These are phyloP conservation scores for Spiromastix sp. DNA, from an alignment of 2,329 filamentous ascomycete species.

Conservation along the genomic window DNA sequence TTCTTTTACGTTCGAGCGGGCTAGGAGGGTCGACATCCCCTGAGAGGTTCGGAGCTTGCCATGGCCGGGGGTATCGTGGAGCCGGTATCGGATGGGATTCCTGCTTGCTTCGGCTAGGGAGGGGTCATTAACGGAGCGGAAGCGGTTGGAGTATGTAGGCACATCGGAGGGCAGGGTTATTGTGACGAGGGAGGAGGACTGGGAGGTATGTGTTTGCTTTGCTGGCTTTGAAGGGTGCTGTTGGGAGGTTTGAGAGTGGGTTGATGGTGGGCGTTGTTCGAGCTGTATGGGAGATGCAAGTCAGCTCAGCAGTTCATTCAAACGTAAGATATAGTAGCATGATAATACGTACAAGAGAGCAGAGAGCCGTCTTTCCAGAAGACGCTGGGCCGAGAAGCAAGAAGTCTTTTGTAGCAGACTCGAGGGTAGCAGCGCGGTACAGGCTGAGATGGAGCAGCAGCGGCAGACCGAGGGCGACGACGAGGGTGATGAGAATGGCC, in stretches of 20 bases:
- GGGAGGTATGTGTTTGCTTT: constrained; percentile 50
- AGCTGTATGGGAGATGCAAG: constrained; percentile 21
- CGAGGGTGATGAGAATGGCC: constrained; percentile 53
- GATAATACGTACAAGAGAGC: constrained; percentile 54
- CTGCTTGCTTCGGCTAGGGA: constrained; percentile 45
- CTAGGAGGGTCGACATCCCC: constrained; percentile 29
- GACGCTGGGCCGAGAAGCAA: constrained; percentile 72
- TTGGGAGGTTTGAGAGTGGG: constrained; percentile 14
- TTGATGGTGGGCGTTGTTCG: constrained; percentile 33
- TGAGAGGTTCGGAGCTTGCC: constrained; percentile 70
- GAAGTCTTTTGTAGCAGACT: constrained; percentile 62
- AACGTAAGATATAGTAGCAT: not conserved
- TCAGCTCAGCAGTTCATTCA: not conserved
- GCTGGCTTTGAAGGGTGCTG: constrained; percentile 23
- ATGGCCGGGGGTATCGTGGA: constrained; percentile 79
- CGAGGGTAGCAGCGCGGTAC: constrained; percentile 52
- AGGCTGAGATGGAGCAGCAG: constrained; percentile 66
- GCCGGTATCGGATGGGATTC: constrained; percentile 27
- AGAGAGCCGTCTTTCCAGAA: constrained; percentile 76
- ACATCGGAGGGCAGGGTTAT: constrained; percentile 45
- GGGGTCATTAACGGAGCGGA: constrained; percentile 56
- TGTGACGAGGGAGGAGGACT: constrained; percentile 47
- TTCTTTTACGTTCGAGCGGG: constrained; percentile 25
- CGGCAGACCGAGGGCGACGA: constrained; percentile 64
- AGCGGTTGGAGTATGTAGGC: constrained; percentile 48